Base-by-base conservation (phyloP, 202 grass and related monocot genomes). In the Hordeum pubiflorum region DNA sequence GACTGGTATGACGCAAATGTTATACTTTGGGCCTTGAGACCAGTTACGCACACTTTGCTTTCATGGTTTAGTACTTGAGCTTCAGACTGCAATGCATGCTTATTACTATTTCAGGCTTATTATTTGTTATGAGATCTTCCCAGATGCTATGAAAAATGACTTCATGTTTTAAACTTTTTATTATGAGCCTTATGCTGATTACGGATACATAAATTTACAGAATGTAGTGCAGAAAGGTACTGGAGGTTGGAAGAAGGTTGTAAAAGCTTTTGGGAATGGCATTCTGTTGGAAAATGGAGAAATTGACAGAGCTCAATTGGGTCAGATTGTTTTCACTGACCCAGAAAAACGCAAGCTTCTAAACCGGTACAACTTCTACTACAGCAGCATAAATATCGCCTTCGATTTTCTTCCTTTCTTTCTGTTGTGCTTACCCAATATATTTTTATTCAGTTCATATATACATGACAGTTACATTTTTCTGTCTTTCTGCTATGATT, bases 271-370 rank as follows among this genome's bases (percentile, higher is more conserved):
- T 84, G 94, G 94, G 8, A 63, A 92, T 82, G 90, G 82, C 26
- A 87, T 94, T 82, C 81, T 97, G 13, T 74, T 91, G 63, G 88
- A 92, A 58, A 92, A 65, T 84, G 94, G 92, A 79, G 70, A 94
- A 89, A 91, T 97, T 78, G 90, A 97, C 68, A 84, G 94, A 76
- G 84, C 87, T 81, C 76, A 41, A 37, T 73, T 97, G 66, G 94
- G 91, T 29, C 94, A 97, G 71, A 91, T 97, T 62, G 86, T 97
- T 10, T 97, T 97, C 74, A 77, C 89, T 82, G 88, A 97, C 68
- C 86, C 88, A 75, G 63, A 26, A 21, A 92, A 92, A 58, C 88
- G 88, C 7, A 88, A 87, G 82, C 55, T 94, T 83, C 76, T 94
- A 44, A 97, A 97, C 26, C 41, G 87, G 91, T 97, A 92, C 31